Evolutionary conservation across 2,329 filamentous ascomycete species (phyloP), one percentile per base, ranked within the genome.

Genomic region (Sporothrix globosa): DNA sequence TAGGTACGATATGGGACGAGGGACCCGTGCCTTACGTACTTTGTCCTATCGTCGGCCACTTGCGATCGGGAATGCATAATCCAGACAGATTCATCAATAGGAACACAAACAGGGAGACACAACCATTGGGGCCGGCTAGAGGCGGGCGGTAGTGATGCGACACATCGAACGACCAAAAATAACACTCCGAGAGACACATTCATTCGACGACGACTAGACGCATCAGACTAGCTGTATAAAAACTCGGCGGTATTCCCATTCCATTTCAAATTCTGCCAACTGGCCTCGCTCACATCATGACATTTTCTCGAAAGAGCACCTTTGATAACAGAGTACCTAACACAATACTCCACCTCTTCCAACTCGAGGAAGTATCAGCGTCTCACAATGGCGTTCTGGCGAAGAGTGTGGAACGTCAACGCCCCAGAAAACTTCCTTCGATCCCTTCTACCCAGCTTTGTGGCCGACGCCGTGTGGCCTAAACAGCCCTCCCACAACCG

Each of bases 401-500:
- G 21, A 27, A 60, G 27, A 4, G 17, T 11, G 24, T 68, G 66
- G 66, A 17, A 39, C 10, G 6, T 24, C 2, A 21, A n/a, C n/a
- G n/a, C 4, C n/a, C n/a, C 34, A 21, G 46, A 6, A 5, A 4
- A 14, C 7, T 9, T 69, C 30, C 4, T 74, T 21, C 72, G 68
- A 14, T 34, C 44, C 0, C 58, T 80, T 6, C 71, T 80, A 2
- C 79, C 79, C 13, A 80, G 77, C 72, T 80, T 80, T 71, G 68
- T 80, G 69, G 75, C 77, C 70, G 76, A 79, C 60, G 41, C 69
- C 53, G 27, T 79, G 68, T 78, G 77, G 75, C 77, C 77, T 39
- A 76, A 79, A 6, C 30, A 48, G n/a, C 10, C 13, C 67, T 7
- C 7, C 75, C 77, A 54, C 75, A 73, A 70, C 72, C 19, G 0